phyloP scores from a whole-genome alignment of 768 basidiomycete genomes.

The Nidularia sp. region DNA sequence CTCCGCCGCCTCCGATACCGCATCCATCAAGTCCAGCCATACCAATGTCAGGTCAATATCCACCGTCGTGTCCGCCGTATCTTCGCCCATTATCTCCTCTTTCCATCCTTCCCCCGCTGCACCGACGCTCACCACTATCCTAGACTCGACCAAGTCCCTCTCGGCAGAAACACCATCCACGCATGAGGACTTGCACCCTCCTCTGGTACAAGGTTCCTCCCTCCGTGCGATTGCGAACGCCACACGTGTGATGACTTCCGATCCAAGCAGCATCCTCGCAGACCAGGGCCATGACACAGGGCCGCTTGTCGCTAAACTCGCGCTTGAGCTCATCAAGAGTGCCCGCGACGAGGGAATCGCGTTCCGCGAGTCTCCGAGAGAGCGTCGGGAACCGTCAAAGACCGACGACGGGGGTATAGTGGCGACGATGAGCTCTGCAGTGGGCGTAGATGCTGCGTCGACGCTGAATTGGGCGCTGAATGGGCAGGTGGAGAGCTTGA shows the following conservation, averaged over 20 bases:
- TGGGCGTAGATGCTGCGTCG: conserved; percentile 38
- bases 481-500: conserved; percentile 22
- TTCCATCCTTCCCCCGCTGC: conserved; percentile 37
- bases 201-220: conserved; percentile 54
- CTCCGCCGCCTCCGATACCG: conserved; percentile 22
- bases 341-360: conserved; percentile 60
- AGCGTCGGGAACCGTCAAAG: conserved; percentile 33
- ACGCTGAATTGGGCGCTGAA: conserved; percentile 44
- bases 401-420: conserved; percentile 29
- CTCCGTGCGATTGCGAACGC: conserved; percentile 78
- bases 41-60: conserved; percentile 14
- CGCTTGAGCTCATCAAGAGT: conserved; percentile 62
- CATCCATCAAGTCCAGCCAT: conserved; percentile 26
- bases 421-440: conserved; percentile 37
- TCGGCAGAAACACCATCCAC: conserved; percentile 17
- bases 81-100: conserved; percentile 34
- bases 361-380: conserved; percentile 46
- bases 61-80: conserved; percentile 20
- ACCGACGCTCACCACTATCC: conserved; percentile 37
- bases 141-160: conserved; percentile 20
- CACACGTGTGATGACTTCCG: conserved; percentile 83
- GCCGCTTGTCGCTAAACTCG: conserved; percentile 56
- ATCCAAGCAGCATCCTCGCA: conserved; percentile 68
- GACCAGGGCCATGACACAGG: conserved; percentile 67
- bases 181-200: conserved; percentile 17